Percentiles rank a stretch among this genome's conserved stretches.
phyloP scores from a whole-genome alignment of 306 rosid species.

The Boehmeria nivea region DNA sequence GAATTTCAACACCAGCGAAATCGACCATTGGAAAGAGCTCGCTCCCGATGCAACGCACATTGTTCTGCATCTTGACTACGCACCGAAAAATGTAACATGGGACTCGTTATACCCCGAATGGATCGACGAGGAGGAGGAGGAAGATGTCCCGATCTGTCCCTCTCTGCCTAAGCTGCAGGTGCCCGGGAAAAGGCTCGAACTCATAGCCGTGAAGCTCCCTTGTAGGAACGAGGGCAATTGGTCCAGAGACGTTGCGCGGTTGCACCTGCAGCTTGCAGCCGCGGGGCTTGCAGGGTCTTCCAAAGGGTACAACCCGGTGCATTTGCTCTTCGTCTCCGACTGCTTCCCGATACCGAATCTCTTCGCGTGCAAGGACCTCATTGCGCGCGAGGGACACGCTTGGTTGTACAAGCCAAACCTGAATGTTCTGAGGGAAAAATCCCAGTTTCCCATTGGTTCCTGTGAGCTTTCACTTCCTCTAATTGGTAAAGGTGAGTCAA shows the following conservation, averaged over 20 bases:
- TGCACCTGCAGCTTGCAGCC: slow-evolving; percentile 87
- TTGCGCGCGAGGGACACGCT: slow-evolving; percentile 49
- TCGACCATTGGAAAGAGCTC: slow-evolving; percentile 51
- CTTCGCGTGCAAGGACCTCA: slow-evolving; percentile 65
- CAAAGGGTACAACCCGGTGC: slow-evolving; percentile 59
- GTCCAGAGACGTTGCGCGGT: slow-evolving; percentile 87
- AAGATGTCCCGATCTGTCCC: slow-evolving; percentile 74
- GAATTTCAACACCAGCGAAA: slow-evolving; percentile 61
- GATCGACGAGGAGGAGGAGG: slow-evolving; percentile 94
- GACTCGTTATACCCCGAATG: slow-evolving; percentile 85
- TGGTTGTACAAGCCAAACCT: slow-evolving; percentile 83
- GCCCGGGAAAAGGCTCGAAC: slow-evolving; percentile 59
- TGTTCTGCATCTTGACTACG: slow-evolving; percentile 49
- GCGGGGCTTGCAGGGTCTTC: slow-evolving; percentile 74
- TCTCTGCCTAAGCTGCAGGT: slow-evolving; percentile 57
- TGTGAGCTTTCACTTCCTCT: slow-evolving; percentile 92
- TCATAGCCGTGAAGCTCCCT: slow-evolving; percentile 80
- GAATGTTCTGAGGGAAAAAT: slow-evolving; percentile 54
- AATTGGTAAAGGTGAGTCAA: slow-evolving; percentile 60
- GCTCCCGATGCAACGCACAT: slow-evolving; percentile 48
- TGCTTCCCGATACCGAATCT: slow-evolving; percentile 81
- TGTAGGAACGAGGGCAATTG: slow-evolving; percentile 63
- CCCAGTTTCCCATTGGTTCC: slow-evolving; percentile 80
- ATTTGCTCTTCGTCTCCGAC: slow-evolving; percentile 59
- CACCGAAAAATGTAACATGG: slow-evolving; percentile 66